phyloP scores from a whole-genome alignment of 2,329 filamentous ascomycete genomes.

The Pseudocercospora pini-densiflorae region DNA sequence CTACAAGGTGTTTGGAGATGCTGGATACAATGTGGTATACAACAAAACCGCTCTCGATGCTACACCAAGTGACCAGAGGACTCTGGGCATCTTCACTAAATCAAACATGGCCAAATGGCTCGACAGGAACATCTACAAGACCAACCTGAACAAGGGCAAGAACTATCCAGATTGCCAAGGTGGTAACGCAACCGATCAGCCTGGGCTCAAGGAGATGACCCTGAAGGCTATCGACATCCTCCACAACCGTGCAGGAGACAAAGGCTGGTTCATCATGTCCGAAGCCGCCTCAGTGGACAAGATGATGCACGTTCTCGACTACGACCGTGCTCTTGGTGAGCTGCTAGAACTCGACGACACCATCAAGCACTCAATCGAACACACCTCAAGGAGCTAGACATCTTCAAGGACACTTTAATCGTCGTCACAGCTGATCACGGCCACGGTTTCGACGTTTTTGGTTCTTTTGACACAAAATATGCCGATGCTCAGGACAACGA shows the following conservation, averaged over 20 bases:
- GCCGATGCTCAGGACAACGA: constrained; percentile 67
- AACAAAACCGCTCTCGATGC: constrained; percentile 74
- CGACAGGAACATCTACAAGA: constrained; percentile 78
- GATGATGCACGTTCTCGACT: constrained; percentile 85
- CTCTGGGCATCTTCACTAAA: constrained; percentile 78
- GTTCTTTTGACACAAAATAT: constrained; percentile 80
- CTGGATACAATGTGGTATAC: constrained; percentile 71
- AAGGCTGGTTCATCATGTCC: constrained; percentile 86
- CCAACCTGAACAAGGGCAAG: constrained; percentile 68
- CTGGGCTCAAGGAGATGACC: constrained; percentile 87
- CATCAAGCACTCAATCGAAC: constrained; percentile 72
- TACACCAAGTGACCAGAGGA: constrained; percentile 62
- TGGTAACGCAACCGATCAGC: constrained; percentile 71
- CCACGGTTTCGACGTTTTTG: constrained; percentile 87
- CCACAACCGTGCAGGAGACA: constrained; percentile 58
- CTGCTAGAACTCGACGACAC: constrained; percentile 87
- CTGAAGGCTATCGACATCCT: constrained; percentile 59
- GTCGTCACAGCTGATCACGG: constrained; percentile 87
- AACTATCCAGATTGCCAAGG: constrained; percentile 72
- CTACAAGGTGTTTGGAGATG: constrained; percentile 69
- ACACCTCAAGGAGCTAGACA: constrained; percentile 68
- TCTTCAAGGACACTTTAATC: constrained; percentile 76
- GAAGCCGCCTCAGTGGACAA: constrained; percentile 88
- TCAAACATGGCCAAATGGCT: constrained; percentile 80
- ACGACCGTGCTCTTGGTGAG: constrained; percentile 82